Evolutionary conservation across 495 filamentous ascomycete species (phyloP), one percentile per base, ranked within the genome.

Genomic region (Podospora pseudopauciseta): DNA sequence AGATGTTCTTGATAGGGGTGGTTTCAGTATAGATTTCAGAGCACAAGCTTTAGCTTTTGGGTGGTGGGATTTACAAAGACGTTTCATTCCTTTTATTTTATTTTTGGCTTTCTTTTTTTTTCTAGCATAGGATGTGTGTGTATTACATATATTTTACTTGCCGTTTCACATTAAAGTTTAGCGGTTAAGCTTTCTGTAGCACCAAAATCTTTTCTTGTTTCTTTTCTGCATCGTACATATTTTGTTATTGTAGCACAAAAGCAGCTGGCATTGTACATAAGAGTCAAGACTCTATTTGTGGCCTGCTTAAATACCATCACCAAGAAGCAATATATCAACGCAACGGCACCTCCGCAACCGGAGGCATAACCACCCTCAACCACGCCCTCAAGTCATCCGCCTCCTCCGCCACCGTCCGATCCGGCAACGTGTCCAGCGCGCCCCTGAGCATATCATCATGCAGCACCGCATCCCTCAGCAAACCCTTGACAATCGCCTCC

Each of bases 391-490:
- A 63, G 5, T 72, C 77, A 19, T 80, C 81, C 2, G 76, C 76
- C 67, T 84, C 81, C 63, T 83, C 81, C 15, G 77, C 76, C 3
- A 81, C 74, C 11, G 79, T 83, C 62, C 80, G 70, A 15, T 84
- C 78, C 2, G 78, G 82, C 55, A 86, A 65, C 4, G 63, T 78
- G 53, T 79, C 61, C 32, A 86, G 71, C 23, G 79, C 79, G 18
- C 75, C 76, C 58, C 73, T 78, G n/a, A 86, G 65, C 59, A 71
- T 64, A 6, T 71, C 63, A 70, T 87, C 85, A 2, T 74, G 67
- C 7, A 63, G 63, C 11, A 79, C 73, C 54, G 81, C 82, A 55
- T 80, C 77, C 20, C 70, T 71, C 26, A 84, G 60, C 18, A 87
- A 28, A 5, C 65, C 68, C 56, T 72, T 71, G 11, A 85, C 67